phyloP scores from a whole-genome alignment of 2,329 filamentous ascomycete species.

The Microsporum audouinii region DNA sequence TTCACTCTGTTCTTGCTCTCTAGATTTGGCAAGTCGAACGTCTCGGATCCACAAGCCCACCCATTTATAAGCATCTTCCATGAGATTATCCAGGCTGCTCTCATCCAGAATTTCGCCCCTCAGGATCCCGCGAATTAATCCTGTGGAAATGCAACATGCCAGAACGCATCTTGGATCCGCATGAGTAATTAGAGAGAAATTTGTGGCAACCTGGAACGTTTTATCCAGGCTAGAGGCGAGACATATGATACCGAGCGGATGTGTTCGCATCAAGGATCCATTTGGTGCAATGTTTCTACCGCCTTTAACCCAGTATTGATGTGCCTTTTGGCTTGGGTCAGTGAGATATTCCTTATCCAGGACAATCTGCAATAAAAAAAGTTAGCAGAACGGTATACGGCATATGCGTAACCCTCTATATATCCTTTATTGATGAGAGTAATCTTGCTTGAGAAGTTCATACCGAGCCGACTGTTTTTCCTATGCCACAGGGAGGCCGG shows the following conservation, averaged over 20 bases:
- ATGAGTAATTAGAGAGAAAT: constrained; percentile 39
- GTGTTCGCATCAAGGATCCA: constrained; percentile 44
- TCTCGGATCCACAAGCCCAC: constrained; percentile 23
- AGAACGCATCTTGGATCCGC: constrained; percentile 43
- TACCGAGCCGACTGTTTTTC: constrained; percentile 38
- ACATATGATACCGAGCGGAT: constrained; percentile 41
- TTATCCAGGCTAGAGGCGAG: constrained; percentile 32
- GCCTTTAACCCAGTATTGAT: constrained; percentile 33
- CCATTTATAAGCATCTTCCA: constrained; percentile 35
- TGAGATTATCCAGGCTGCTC: constrained; percentile 31
- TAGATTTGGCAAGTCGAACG: constrained; percentile 18
- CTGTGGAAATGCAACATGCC: constrained; percentile 39
- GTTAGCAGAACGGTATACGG: background rate
- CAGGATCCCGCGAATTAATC: constrained; percentile 37
- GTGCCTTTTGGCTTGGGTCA: constrained; percentile 33
- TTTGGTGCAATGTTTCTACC: constrained; percentile 38
- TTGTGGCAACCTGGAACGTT: constrained; percentile 35
- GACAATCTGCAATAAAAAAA: constrained; percentile 20
- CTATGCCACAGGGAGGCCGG: constrained; percentile 40
- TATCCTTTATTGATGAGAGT: background rate
- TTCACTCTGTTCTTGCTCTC: constrained; percentile 9
- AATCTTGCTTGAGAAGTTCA: background rate
- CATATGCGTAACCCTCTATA: too few relatives aligned
- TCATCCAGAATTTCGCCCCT: constrained; percentile 36
- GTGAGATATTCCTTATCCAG: constrained; percentile 29